A percentile compares a stretch with the other conserved stretches of the same genome.
Conservation (phyloP, 352 stramenopile genomes). For the Phytophthora quininea region DNA sequence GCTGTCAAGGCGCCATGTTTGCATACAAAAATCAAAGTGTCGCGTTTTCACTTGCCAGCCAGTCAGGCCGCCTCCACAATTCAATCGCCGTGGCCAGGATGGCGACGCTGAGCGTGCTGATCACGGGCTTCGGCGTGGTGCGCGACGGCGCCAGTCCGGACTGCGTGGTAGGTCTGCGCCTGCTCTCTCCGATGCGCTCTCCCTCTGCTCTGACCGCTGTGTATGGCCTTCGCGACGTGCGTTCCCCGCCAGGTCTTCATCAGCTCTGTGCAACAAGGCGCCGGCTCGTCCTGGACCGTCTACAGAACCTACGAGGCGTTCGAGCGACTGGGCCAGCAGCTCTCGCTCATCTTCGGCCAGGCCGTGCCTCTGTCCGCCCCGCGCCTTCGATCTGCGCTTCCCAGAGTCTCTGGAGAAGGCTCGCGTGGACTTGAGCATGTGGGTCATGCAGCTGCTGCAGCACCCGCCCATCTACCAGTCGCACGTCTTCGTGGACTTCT, state of each 20-base stretch:
- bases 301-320: conserved; percentile 82
- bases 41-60: not conserved
- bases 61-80: conserved; percentile 31
- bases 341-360: conserved; percentile 75
- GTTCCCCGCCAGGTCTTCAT: conserved; percentile 61
- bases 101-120: conserved; percentile 71
- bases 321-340: conserved; percentile 72
- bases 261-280: conserved; percentile 76
- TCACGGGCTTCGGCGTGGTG: conserved; percentile 78
- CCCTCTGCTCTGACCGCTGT: conserved; percentile 1
- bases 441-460: conserved; percentile 82
- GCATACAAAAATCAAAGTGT: too few species aligned
- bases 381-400: conserved; percentile 65
- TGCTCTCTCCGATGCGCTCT: too few species aligned
- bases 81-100: conserved; percentile 28
- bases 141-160: conserved; percentile 57
- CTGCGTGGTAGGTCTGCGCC: conserved; percentile 42
- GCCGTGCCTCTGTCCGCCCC: conserved; percentile 62
- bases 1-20: too few species aligned
- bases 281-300: conserved; percentile 69
- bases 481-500: conserved; percentile 84
- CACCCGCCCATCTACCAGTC: conserved; percentile 84
- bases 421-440: conserved; percentile 77
- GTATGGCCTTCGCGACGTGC: not conserved
- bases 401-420: conserved; percentile 75